These are phyloP conservation scores for Sphaerostilbella broomeana DNA, from an alignment of 2,329 filamentous ascomycete species.

Conservation along the genomic window DNA sequence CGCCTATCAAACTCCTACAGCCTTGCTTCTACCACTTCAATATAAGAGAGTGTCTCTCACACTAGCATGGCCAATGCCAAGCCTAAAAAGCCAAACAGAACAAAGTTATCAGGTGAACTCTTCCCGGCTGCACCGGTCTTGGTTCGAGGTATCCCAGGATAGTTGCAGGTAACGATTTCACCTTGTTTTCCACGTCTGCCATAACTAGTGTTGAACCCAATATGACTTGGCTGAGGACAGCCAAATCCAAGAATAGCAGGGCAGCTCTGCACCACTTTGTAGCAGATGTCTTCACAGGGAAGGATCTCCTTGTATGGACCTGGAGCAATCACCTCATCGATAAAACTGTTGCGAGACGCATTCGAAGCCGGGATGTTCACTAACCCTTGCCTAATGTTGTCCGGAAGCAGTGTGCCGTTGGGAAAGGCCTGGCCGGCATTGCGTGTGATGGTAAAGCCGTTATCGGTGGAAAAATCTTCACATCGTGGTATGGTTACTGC, in stretches of 20 bases:
- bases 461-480: slow-evolving; percentile 64
- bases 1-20: slow-evolving; percentile 2
- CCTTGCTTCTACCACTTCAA: background rate
- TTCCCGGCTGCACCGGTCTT: slow-evolving; percentile 16
- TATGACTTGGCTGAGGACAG: slow-evolving; percentile 53
- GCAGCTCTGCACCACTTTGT: slow-evolving; percentile 77
- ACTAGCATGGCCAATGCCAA: slow-evolving; percentile 3
- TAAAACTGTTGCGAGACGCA: slow-evolving; percentile 61
- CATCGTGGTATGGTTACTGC: slow-evolving; percentile 89
- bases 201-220: slow-evolving; percentile 32
- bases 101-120: slow-evolving; percentile 13
- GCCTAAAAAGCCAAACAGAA: slow-evolving; percentile 14
- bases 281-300: slow-evolving; percentile 84
- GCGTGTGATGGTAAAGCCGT: slow-evolving; percentile 44
- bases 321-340: slow-evolving; percentile 65
- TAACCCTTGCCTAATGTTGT: slow-evolving; percentile 23
- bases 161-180: slow-evolving; percentile 30
- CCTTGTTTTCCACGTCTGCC: slow-evolving; percentile 21
- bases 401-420: slow-evolving; percentile 53
- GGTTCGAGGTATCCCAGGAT: slow-evolving; percentile 31
- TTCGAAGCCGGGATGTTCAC: slow-evolving; percentile 23
- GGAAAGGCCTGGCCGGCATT: slow-evolving; percentile 66
- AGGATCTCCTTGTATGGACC: slow-evolving; percentile 92
- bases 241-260: slow-evolving; percentile 67
- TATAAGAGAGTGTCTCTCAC: background rate